Conservation (phyloP, 257 asterid species). For the Buddleja alternifolia region DNA sequence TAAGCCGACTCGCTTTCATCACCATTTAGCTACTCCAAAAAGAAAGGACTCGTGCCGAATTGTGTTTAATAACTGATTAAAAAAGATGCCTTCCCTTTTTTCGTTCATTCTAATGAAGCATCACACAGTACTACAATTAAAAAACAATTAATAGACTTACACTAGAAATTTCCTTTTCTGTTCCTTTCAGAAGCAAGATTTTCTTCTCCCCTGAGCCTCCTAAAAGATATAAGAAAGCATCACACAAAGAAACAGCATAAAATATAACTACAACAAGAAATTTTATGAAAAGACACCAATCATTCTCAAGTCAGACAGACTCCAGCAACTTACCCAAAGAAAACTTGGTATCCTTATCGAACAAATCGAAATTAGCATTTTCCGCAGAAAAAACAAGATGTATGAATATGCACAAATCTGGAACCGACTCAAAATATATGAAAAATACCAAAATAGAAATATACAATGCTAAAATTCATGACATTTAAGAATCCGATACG, state of each 20-base stretch:
- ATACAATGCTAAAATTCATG: background rate
- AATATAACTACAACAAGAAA: conserved; percentile 7
- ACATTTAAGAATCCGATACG: conserved; percentile 2
- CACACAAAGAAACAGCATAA: background rate
- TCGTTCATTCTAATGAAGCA: background rate
- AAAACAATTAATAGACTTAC: conserved; percentile 51
- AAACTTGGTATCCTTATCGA: background rate
- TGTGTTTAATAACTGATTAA: background rate
- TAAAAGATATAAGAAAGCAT: conserved; percentile 32
- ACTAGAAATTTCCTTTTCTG: conserved; percentile 69
- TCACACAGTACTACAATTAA: conserved; percentile 8
- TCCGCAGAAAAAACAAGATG: background rate
- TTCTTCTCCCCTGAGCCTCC: conserved; percentile 66
- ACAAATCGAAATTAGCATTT: conserved; percentile 11
- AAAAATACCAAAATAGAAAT: background rate
- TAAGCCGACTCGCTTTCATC: background rate
- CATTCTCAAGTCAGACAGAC: background rate
- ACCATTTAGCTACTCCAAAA: background rate
- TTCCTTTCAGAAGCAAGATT: conserved; percentile 79
- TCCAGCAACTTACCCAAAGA: background rate
- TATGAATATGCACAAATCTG: background rate
- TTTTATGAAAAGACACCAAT: background rate
- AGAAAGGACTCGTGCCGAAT: conserved; percentile 2
- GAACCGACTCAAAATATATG: background rate
- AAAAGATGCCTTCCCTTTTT: background rate